Evolutionary conservation across 768 basidiomycete species (phyloP), one percentile per base, ranked within the genome.

Genomic region (Terana coerulea): DNA sequence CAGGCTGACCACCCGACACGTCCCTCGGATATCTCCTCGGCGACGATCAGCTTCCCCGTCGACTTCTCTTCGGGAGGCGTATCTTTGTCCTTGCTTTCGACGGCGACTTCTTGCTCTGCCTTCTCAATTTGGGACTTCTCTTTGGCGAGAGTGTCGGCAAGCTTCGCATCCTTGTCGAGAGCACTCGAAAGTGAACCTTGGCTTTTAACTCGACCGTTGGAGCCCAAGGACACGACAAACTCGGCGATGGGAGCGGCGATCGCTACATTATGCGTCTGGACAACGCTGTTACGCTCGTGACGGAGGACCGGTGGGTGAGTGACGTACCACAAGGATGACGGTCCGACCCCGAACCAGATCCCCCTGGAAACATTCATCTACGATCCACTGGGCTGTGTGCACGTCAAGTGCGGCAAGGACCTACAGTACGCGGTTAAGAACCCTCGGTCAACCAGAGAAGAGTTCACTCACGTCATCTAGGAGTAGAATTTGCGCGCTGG

Each of bases 381-480:
- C 74, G 49, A 80, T 75, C 66, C 68, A 76, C 40, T 70, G 65
- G n/a, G 76, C 68, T 2, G 79, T 80, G 49, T 79, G 72, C 11
- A 76, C 75, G 29, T 79, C 78, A 3, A 79, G 66, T 1, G 76
- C 75, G 9, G 74, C 75, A 22, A 79, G 68, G 28, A 75, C 55
- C 49, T 72, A 39, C 12, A 3, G 31, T 39, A 2, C 14, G 17
- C n/a, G n/a, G 12, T 29, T 10, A n/a, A 75, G 73, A 72, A 21
- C 72, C 74, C 34, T 76, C 15, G 21, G 59, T 76, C 30, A 19
- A 40, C 11, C 36, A 12, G 7, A 30, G 30, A 25, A 24, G 19
- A n/a, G n/a, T n/a, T 6, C 8, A 26, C 62, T 52, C 36, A 88
- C 79, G 59, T 91, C 88, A 59, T 92, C 89, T 35, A 91, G 67